Conservation (phyloP, 192 early-diverging fungal genomes). For the Coemansia sp. region DNA sequence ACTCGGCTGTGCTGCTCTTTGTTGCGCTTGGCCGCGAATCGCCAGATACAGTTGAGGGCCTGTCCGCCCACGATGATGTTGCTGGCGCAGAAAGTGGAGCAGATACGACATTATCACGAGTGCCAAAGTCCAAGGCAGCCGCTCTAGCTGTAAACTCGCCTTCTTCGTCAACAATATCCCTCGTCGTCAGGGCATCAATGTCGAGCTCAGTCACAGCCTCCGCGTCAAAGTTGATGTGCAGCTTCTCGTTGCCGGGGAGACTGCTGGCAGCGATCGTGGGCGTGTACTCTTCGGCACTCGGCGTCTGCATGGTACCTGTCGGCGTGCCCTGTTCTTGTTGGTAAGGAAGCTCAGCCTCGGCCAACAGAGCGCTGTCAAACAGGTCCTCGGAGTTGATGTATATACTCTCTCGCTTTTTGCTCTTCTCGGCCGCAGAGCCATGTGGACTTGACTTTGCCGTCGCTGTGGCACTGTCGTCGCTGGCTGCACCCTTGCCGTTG, state of each 20-base stretch:
- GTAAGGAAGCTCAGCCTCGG: slow-evolving; percentile 35
- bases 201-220: slow-evolving; percentile 6
- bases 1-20: slow-evolving; percentile 7
- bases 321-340: slow-evolving; percentile 24
- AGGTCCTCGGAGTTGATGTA: slow-evolving; percentile 40
- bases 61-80: background rate
- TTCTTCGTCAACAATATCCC: no score
- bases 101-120: background rate
- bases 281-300: slow-evolving; percentile 10
- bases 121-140: background rate
- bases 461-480: slow-evolving; percentile 1
- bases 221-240: slow-evolving; percentile 13
- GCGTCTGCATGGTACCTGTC: background rate
- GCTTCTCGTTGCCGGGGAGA: background rate
- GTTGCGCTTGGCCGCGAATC: background rate
- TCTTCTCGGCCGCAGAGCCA: background rate
- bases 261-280: slow-evolving; percentile 30
- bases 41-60: background rate
- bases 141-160: background rate
- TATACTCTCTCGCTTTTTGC: slow-evolving; percentile 31
- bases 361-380: slow-evolving; percentile 31
- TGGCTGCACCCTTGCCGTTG: slow-evolving; percentile 2
- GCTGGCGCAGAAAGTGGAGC: background rate
- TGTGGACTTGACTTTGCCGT: background rate
- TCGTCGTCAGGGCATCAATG: background rate